Conservation (phyloP, 1,284 basidiomycete genomes). For the Amylostereum areolatum region DNA sequence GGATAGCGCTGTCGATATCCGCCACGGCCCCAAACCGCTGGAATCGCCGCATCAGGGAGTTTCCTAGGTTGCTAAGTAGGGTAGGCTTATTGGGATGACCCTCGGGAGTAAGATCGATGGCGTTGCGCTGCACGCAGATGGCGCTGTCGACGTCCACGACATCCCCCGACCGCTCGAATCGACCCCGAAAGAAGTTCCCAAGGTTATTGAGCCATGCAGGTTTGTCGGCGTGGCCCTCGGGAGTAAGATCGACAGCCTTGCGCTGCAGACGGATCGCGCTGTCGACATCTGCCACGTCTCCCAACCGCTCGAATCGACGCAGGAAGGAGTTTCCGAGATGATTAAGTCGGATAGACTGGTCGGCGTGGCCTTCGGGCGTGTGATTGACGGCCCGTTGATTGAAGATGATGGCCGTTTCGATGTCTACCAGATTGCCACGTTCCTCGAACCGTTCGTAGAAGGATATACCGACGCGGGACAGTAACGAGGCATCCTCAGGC, state of each 20-base stretch:
- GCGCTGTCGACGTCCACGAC: neutral
- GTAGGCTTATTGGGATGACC: neutral
- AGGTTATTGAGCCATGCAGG: neutral
- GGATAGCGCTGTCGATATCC: no score
- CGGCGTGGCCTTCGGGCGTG: neutral
- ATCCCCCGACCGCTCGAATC: neutral
- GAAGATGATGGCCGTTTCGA: neutral
- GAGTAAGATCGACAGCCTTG: neutral
- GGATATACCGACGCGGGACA: neutral
- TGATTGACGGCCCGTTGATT: neutral
- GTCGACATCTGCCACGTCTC: constrained; percentile 17
- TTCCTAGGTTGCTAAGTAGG: neutral
- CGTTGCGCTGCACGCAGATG: neutral
- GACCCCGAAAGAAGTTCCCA: neutral
- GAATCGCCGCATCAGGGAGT: constrained; percentile 20
- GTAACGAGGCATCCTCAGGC: no score
- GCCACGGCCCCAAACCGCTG: constrained; percentile 14
- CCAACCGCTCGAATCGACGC: constrained; percentile 12
- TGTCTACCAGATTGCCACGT: neutral
- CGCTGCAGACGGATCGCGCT: constrained; percentile 9
- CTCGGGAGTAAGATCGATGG: neutral
- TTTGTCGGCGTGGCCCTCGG: neutral
- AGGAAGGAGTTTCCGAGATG: constrained; percentile 20
- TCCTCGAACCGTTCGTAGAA: neutral
- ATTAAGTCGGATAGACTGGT: neutral